phyloP scores from a whole-genome alignment of 768 basidiomycete genomes.

The Podaxis mareebaensis region DNA sequence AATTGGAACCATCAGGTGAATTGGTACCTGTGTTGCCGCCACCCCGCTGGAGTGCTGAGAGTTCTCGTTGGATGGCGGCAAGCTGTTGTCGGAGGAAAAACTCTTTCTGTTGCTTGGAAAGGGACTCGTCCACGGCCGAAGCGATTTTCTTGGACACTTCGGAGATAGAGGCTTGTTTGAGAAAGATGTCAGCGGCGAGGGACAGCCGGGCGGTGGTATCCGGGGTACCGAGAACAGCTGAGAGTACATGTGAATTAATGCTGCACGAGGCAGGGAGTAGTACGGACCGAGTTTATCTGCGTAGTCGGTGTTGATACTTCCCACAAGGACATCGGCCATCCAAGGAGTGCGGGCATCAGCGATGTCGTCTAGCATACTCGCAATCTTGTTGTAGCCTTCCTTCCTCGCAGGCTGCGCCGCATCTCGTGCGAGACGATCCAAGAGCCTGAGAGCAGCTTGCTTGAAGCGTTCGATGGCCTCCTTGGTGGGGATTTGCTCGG shows the following conservation, averaged over 20 bases:
- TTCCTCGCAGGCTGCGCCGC: conserved; percentile 50
- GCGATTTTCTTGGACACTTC: conserved; percentile 84
- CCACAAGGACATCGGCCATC: conserved; percentile 78
- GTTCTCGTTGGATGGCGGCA: conserved; percentile 76
- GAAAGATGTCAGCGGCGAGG: conserved; percentile 68
- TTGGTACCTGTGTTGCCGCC: conserved; percentile 18
- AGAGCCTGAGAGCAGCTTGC: conserved; percentile 59
- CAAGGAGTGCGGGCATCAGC: conserved; percentile 62
- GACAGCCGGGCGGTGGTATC: conserved; percentile 63
- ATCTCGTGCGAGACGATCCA: conserved; percentile 63
- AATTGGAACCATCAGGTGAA: conserved; percentile 18
- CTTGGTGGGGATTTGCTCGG: conserved; percentile 46
- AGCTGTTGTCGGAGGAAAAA: conserved; percentile 85
- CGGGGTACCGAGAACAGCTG: conserved; percentile 63
- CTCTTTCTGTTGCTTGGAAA: conserved; percentile 89
- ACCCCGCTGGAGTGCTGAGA: conserved; percentile 52
- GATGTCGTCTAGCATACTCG: conserved; percentile 72
- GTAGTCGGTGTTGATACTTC: conserved; percentile 64
- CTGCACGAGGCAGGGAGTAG: not conserved
- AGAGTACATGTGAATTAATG: not conserved
- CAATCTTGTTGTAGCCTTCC: conserved; percentile 70
- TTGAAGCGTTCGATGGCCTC: conserved; percentile 70
- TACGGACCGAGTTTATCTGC: conserved; percentile 69
- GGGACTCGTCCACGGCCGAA: conserved; percentile 75
- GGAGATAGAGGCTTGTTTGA: conserved; percentile 74